Base-by-base conservation (phyloP, 2,329 filamentous ascomycete species). In the Penicillium occitanis region DNA sequence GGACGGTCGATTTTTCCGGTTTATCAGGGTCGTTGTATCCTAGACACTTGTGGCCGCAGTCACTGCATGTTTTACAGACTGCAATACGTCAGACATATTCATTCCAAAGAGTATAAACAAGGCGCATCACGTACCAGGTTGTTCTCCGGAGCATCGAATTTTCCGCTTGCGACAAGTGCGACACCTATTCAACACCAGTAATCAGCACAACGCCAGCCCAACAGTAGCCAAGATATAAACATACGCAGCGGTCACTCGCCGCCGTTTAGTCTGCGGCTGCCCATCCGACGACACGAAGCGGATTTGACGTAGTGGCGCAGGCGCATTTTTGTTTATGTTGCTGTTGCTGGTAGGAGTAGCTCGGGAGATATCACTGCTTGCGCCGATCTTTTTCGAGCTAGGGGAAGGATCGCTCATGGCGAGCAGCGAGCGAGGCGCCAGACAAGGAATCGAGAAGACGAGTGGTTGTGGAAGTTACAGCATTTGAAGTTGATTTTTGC, bases 241-340 rank as follows among this genome's bases (percentile, higher is more conserved):
- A 78, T 84, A 91, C 87, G 91, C 91, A 73, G 91, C 89, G 79
- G 89, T 92, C 73, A 94, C 91, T 72, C 91, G 85, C 74, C 91
- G 86, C 72, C 91, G 84, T 79, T 93, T 94, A 30, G 90, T 89
- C 68, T 91, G 90, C 59, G 91, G 91, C 70, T 91, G 90, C 68
- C 91, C 91, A 79, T 93, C 90, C 73, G 89, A 92, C 70, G 92
- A 91, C 71, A 94, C 91, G 76, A 93, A 94, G 71, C 91, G 89
- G 71, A 92, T 91, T 73, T 81, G 81, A 66, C 78, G 73, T 19
- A 71, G 73, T 72, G 59, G 74, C 73, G 64, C 70, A 25, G 50
- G 65, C 40, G 62, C 48, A 48, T 60, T 61, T 7, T 62, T 22
- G 40, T 69, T 60, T 19, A 2, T 58, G n/a, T 22, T 40, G 40